Evolutionary conservation across 2,329 filamentous ascomycete genomes (phyloP).

Genomic region (Colletotrichum horii): DNA sequence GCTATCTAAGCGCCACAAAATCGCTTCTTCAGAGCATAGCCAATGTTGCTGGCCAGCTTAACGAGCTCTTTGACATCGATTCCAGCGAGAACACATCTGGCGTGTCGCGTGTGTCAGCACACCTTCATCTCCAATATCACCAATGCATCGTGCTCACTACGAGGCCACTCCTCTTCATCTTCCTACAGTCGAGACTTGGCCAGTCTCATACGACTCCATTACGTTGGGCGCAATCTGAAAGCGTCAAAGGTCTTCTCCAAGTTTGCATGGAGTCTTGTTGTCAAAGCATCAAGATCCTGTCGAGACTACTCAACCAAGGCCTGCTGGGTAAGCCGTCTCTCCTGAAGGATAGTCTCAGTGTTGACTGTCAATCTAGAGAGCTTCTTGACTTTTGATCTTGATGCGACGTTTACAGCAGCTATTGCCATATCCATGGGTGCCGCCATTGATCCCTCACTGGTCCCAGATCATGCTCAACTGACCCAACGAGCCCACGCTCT

Average conservation of each 20-base stretch:
- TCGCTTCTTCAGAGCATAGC: background rate
- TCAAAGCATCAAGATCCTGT: background rate
- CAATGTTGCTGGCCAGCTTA: background rate
- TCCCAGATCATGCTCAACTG: background rate
- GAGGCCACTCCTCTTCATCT: background rate
- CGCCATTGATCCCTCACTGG: background rate
- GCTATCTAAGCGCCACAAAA: background rate
- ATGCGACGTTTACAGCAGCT: background rate
- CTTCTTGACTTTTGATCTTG: background rate
- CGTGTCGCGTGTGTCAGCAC: background rate
- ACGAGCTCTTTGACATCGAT: background rate
- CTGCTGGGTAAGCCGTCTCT: background rate
- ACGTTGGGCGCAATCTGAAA: background rate
- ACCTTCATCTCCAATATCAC: background rate
- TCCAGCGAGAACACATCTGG: background rate
- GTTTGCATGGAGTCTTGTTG: background rate
- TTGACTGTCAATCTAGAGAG: background rate
- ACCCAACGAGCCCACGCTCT: background rate
- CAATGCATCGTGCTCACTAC: background rate
- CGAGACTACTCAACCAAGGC: background rate
- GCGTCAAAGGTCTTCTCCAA: background rate
- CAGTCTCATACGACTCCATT: background rate
- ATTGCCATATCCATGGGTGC: background rate
- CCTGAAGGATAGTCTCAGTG: rapidly evolving
- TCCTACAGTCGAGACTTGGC: background rate